Conservation (phyloP, 805 yeast genomes). For the Schwanniomyces pseudopolymorphus region DNA sequence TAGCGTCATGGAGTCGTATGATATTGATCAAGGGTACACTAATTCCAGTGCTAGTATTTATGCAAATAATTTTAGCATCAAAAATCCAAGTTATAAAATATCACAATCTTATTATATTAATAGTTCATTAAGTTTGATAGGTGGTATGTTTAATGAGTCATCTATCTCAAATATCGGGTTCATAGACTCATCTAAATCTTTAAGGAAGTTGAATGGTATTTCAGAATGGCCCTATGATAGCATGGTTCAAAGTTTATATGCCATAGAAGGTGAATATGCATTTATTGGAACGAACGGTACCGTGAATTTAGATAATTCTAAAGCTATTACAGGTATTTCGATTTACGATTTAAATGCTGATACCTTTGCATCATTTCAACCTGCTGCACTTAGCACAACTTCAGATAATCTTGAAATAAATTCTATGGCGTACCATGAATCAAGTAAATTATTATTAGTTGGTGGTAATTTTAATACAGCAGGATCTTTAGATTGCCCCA, state of each 20-base stretch:
- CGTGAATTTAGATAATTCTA: constrained; percentile 18
- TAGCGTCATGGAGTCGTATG: constrained; percentile 30
- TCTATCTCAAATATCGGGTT: constrained; percentile 29
- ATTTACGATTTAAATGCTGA: constrained; percentile 49
- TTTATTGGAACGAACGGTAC: constrained; percentile 49
- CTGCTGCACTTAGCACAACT: constrained; percentile 45
- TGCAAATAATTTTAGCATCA: constrained; percentile 21
- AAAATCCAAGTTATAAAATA: constrained; percentile 15
- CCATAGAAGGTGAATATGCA: constrained; percentile 33
- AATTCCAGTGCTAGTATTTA: constrained; percentile 17
- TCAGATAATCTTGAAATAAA: constrained; percentile 37
- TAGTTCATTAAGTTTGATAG: constrained; percentile 50
- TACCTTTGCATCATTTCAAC: constrained; percentile 46
- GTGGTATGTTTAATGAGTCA: constrained; percentile 52
- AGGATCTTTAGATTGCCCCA: constrained; percentile 55
- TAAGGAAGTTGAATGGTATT: constrained; percentile 20
- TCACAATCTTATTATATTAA: constrained; percentile 46
- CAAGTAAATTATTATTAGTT: constrained; percentile 48
- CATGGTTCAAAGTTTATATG: constrained; percentile 31
- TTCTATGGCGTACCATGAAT: constrained; percentile 34
- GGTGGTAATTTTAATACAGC: constrained; percentile 72
- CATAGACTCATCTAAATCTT: constrained; percentile 17
- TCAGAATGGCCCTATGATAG: constrained; percentile 25
- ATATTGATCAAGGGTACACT: constrained; percentile 25
- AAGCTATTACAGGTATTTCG: constrained; percentile 44